Evolutionary conservation across 371 early-diverging fungal genomes (phyloP), one percentile per base, ranked within the genome.

Genomic region (Rhizopus microsporus): DNA sequence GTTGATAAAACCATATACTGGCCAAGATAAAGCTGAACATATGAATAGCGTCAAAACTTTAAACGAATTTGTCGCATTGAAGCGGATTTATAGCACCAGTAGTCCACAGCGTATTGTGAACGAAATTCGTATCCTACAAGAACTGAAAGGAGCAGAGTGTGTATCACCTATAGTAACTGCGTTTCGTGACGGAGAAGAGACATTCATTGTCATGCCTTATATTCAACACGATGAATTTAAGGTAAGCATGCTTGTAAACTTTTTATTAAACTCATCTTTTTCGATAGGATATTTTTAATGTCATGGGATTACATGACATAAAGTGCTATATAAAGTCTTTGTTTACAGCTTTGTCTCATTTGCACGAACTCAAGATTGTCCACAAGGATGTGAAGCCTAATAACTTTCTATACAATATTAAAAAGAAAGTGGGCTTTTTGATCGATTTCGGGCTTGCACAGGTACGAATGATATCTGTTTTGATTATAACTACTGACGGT

Each of bases 401-500:
- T 51, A 99, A 99, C 64, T 99, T 99, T 68, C 72, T 99, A 10
- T 99, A 91, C 67, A 82, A 92, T 59, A 60, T 75, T 0, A 65
- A 68, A 13, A 60, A 61, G n/a, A 79, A 83, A 40, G 89, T 82
- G 1, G 99, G 99, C 8, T 82, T 90, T 10, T 68, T 99, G 17
- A 96, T 94, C 16, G 99, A 99, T 69, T 99, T 99, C 84, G 99
- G 99, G 4, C 78, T 99, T 34, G 99, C 99, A 12, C 93, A 99
- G 75, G 83, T 82, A 59, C 16, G 31, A 10, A 15, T 32, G 0
- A 3, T 23, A 1, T 3, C 43, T 16, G 7, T 6, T 17, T 56
- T 17, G 10, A 46, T 54, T 16, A 34, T 49, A 38, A 9, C 34
- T n/a, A 29, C 30, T 44, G 16, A 16, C 8, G 5, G 34, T 40